Evolutionary conservation across 2,329 filamentous ascomycete species (phyloP), one percentile per base, ranked within the genome.

Genomic region (Didymella keratinophila): DNA sequence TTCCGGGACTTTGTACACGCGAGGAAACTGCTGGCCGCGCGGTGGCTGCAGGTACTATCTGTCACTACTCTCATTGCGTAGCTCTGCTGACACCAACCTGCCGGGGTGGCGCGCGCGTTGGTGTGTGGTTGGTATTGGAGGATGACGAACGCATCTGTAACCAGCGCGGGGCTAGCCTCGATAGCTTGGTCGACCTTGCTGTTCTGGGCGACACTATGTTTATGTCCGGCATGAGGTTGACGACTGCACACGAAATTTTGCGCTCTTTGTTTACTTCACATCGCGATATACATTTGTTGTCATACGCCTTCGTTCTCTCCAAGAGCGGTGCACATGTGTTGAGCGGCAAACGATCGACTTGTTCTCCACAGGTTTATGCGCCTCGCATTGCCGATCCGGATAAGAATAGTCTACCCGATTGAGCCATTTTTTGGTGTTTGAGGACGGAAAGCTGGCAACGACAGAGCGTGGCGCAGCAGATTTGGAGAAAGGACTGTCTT

Each of bases 71-170:
- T 47, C 56, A 59, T 59, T 52, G 56, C 43, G 52, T 60, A 47
- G 56, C 56, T 60, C 46, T 55, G 56, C 56, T 60, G 56, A 55
- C 56, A 60, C 51, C 51, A 52, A 37, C 27, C 36, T 32, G 51
- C 46, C 51, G 51, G 55, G 56, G 56, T 59, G 56, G 56, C 56
- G 56, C 30, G 32, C 36, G 47, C 36, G 32, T 48, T 52, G 51
- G 42, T 52, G 47, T 47, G 47, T 46, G 45, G 45, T 54, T 54
- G 39, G 39, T 52, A 52, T 48, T 55, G 52, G 56, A 55, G 41
- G 52, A 55, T 44, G 56, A 51, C 51, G 51, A 55, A 59, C 30
- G 36, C 9, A 23, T 28, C 28, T 36, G 55, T 7, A 37, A n/a
- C 6, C n/a, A 11, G 7, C 20, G 36, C 36, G 36, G 36, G 36